Base-by-base conservation (phyloP, 495 filamentous ascomycete species). In the Cercophora samala region DNA sequence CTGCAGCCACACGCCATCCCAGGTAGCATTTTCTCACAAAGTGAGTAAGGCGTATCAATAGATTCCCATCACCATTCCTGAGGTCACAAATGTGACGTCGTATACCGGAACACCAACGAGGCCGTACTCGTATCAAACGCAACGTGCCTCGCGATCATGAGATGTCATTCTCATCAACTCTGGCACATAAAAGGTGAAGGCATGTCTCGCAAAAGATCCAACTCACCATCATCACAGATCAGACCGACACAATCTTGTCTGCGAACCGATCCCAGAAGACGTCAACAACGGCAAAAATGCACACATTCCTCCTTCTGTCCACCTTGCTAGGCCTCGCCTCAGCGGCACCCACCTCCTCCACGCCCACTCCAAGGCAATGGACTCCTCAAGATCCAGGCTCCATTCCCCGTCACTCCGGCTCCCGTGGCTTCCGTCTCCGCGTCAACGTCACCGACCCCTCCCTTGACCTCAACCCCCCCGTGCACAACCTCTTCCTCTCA, bases 371-470 rank as follows among this genome's bases (percentile, higher is more conserved):
- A 11, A 46, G 37, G 11, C 37, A 46, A 46, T 46, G 9, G 37
- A 46, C 37, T 9, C 37, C 37, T 17, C 37, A 46, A 21, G 54
- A 58, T 11, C 54, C 54, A 9, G 54, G 58, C 53, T 65, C 29
- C 64, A 42, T 66, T 58, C 64, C 64, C 18, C 18, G 26, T 21
- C 18, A 52, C 26, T 65, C 64, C 53, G 52, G 21, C 32, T 59
- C 64, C 1, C 19, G 9, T 17, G 64, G 64, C 64, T 65, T 65
- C 29, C 64, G 56, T 53, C 64, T 65, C 23, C n/a, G 29, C 25
- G 18, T 65, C 54, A 65, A 65, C 55, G 56, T 65, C 64, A 65
- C 64, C 55, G 29, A 59, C 56, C 53, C 37, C 54, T 65, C 64
- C 55, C 23, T 25, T 6, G 53, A 65, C 32, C 25, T 60, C 29